These are phyloP conservation scores for Dothistroma septosporum DNA, from an alignment of 2,329 filamentous ascomycete genomes.

Conservation along the genomic window DNA sequence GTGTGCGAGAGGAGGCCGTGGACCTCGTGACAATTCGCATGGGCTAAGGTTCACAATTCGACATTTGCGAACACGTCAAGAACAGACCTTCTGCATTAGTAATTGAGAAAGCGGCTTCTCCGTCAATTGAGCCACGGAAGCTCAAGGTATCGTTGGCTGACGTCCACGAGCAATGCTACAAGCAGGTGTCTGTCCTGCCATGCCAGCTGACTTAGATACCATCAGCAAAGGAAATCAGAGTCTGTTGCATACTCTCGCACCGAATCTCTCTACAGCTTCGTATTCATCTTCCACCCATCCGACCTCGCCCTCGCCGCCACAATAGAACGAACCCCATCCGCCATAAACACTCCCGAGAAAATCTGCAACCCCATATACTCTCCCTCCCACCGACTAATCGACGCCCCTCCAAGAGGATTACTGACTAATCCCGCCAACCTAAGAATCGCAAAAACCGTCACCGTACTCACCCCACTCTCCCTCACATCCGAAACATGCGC, in stretches of 20 bases:
- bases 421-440: conserved; percentile 63
- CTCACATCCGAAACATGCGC: conserved; percentile 66
- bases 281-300: conserved; percentile 26
- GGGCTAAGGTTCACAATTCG: too few species aligned
- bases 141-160: too few species aligned
- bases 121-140: too few species aligned
- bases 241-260: background rate
- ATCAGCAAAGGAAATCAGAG: background rate
- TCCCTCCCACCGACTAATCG: conserved; percentile 50
- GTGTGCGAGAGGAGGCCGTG: background rate
- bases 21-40: background rate
- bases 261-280: background rate
- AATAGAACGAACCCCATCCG: conserved; percentile 41
- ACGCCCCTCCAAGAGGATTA: conserved; percentile 39
- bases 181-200: too few species aligned
- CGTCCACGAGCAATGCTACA: too few species aligned
- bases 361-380: conserved; percentile 59
- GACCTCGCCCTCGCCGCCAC: conserved; percentile 36
- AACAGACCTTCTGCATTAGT: background rate
- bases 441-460: conserved; percentile 59
- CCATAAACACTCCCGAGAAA: conserved; percentile 57
- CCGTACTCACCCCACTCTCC: conserved; percentile 65
- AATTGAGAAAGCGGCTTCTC: background rate
- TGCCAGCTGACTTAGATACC: too few species aligned
- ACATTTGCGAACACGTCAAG: too few species aligned